These are phyloP conservation scores for Hericium coralloides DNA, from an alignment of 768 basidiomycete species.

Conservation along the genomic window DNA sequence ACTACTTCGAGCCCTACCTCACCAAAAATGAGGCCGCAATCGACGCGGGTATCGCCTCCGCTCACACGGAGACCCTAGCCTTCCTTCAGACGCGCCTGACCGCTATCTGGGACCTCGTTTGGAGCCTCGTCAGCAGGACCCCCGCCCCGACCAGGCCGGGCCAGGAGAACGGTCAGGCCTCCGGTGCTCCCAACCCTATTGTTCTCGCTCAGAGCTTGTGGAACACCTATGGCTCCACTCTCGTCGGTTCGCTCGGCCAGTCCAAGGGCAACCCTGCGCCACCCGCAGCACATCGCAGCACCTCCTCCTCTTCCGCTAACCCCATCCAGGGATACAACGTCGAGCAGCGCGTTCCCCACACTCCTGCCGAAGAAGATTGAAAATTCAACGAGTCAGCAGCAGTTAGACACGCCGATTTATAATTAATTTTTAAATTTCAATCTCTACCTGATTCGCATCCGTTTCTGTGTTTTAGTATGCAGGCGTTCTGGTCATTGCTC, in stretches of 20 bases:
- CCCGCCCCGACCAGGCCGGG: conserved; percentile 8
- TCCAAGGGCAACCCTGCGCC: neutral
- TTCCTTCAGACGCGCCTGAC: conserved; percentile 46
- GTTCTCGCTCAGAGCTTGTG: conserved; percentile 2
- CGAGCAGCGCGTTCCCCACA: neutral
- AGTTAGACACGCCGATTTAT: neutral
- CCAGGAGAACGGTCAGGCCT: conserved; percentile 10
- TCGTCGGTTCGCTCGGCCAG: neutral
- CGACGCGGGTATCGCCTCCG: conserved; percentile 47
- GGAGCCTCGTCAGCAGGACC: conserved; percentile 34
- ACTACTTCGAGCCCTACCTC: conserved; percentile 55
- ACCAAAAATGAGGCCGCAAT: conserved; percentile 47
- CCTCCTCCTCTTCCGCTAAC: neutral
- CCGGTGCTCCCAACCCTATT: conserved; percentile 5
- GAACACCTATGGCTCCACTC: neutral
- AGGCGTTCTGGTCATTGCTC: neutral
- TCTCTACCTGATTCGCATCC: neutral
- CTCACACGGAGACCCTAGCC: conserved; percentile 43
- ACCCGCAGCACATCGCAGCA: neutral
- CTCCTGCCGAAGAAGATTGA: neutral
- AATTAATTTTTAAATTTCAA: conserved; percentile 9
- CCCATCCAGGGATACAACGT: neutral
- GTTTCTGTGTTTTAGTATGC: neutral
- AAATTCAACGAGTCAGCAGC: neutral
- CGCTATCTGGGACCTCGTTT: conserved; percentile 38